Base-by-base conservation (phyloP, 2,329 filamentous ascomycete genomes). In the Fusarium anguioides region DNA sequence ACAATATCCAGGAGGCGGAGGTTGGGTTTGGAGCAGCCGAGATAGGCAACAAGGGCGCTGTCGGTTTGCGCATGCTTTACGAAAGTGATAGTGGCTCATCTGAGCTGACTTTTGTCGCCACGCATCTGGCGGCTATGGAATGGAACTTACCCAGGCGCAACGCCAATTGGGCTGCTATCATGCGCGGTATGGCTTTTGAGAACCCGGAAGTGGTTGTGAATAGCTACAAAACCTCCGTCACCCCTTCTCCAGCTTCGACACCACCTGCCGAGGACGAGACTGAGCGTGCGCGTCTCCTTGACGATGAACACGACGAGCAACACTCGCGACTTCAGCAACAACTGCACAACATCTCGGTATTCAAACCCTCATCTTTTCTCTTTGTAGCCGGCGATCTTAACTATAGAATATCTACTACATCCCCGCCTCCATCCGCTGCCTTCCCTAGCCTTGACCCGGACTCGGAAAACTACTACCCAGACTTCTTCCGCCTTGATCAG, bases 1-100 rank as follows among this genome's bases (percentile, higher is more conserved):
- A 81, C 51, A 82, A 86, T 72, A 81, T 96, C n/a, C 86, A 93
- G 67, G 89, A 87, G n/a, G 93, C 91, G 4, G 92, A 91, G 51
- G 90, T 94, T 4, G 94, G 96, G 0, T 91, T 97, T 46, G 96
- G 96, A 1, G 78, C 94, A 2, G 90, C 89, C 58, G 91, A 95
- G 47, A 96, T 97, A 91, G 96, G 94, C 17, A 97, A 97, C 78
- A 99, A 99, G 79, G 96, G 95, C 27, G 95, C 94, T 5, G 91
- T 97, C 1, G 96, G 91, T 1, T 83, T 95, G 62, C 85, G 94
- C 31, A 79, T 96, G 40, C 84, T 87, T 15, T 90, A 92, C 72
- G 66, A 76, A 56, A 74, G 68, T 42, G 72, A 67, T 27, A 69
- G 65, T 11, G 72, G 71, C 20, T 72, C 69, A 53, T 86, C 90